Evolutionary conservation across 1,139 yeast species (phyloP).

Genomic region (Candida frijolesensis): DNA sequence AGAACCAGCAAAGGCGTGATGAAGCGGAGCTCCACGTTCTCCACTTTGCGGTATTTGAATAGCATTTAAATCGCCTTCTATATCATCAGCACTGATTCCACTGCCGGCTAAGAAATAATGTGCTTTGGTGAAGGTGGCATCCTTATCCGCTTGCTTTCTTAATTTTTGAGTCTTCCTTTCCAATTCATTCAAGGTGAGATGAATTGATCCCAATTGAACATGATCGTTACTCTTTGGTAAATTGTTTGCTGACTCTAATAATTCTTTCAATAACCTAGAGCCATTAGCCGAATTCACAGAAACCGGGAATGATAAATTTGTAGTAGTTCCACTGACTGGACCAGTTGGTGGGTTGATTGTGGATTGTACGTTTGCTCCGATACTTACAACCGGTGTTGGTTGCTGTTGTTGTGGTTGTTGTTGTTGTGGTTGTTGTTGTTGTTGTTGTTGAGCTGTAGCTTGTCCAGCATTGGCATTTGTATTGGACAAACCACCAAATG

Average conservation of each 20-base stretch:
- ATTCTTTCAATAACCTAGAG: conserved; percentile 50
- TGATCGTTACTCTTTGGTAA: conserved; percentile 58
- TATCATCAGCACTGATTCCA: conserved; percentile 86
- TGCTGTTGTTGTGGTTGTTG: conserved; percentile 9
- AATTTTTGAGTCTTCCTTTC: conserved; percentile 67
- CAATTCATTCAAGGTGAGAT: conserved; percentile 76
- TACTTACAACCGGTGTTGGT: conserved; percentile 7
- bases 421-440: conserved; percentile 11
- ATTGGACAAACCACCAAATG: conserved; percentile 14
- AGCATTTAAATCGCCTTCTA: conserved; percentile 63
- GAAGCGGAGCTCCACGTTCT: conserved; percentile 1
- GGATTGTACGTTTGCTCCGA: conserved; percentile 11
- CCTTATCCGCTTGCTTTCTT: conserved; percentile 47
- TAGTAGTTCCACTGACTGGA: conserved; percentile 8
- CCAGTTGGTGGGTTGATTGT: conserved; percentile 11
- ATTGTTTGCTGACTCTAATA: conserved; percentile 70
- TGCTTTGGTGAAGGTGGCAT: conserved; percentile 72
- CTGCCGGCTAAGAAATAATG: conserved; percentile 89
- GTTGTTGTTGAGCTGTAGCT: neutral
- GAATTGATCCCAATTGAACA: conserved; percentile 70
- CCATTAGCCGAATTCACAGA: conserved; percentile 13
- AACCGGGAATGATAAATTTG: conserved; percentile 12
- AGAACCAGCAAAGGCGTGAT: neutral
- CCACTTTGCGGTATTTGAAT: conserved; percentile 25
- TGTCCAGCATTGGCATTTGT: conserved; percentile 5